Conservation (phyloP, 2,329 filamentous ascomycete species). For the Monilinia polystroma region DNA sequence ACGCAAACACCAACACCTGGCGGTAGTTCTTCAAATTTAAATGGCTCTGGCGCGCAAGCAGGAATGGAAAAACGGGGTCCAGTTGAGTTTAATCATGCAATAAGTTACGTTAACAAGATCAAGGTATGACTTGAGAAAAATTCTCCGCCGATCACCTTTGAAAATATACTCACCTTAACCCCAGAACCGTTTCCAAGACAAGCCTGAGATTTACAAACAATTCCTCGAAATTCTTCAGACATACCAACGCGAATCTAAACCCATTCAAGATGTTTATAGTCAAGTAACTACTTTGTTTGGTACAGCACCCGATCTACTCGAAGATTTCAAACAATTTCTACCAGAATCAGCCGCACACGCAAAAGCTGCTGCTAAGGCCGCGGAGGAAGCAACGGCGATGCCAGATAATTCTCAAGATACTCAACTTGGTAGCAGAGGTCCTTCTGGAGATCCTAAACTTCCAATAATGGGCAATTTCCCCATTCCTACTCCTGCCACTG, state of each 20-base stretch:
- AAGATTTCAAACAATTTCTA: constrained; percentile 98
- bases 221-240: constrained; percentile 98
- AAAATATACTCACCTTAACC: constrained; percentile 22
- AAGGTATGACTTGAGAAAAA: constrained; percentile 62
- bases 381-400: constrained; percentile 60
- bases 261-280: constrained; percentile 96
- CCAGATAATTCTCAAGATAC: constrained; percentile 47
- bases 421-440: constrained; percentile 47
- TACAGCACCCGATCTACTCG: constrained; percentile 86
- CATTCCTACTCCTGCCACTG: constrained; percentile 67
- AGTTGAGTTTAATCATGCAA: constrained; percentile 98
- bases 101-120: constrained; percentile 99
- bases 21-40: constrained; percentile 55
- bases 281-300: constrained; percentile 95
- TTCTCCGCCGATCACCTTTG: constrained; percentile 20
- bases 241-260: constrained; percentile 96
- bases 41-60: constrained; percentile 60
- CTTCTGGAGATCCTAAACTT: constrained; percentile 63
- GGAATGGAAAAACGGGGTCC: constrained; percentile 83
- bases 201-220: constrained; percentile 98
- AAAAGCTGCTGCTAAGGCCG: constrained; percentile 59
- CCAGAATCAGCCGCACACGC: constrained; percentile 80
- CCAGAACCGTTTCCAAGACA: constrained; percentile 95
- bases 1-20: constrained; percentile 60
- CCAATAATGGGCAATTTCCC: constrained; percentile 95